These are phyloP conservation scores for Cucumis cinereus DNA, from an alignment of 306 rosid genomes.

Conservation along the genomic window DNA sequence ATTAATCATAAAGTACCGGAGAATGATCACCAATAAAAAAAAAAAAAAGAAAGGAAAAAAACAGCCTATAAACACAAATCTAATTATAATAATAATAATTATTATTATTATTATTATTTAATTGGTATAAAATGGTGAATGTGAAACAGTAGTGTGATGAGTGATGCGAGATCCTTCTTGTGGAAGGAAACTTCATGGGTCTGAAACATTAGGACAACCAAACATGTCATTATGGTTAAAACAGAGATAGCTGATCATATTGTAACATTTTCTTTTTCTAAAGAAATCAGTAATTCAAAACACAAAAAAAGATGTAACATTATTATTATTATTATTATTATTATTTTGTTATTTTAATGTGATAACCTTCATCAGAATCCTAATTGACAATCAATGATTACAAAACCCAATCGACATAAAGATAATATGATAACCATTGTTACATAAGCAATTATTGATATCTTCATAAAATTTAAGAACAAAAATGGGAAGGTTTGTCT, in stretches of 20 bases:
- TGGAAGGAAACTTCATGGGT: not conserved
- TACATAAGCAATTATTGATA: too few species aligned
- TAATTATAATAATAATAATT: too few species aligned
- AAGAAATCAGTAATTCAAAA: not conserved
- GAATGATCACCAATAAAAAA: too few species aligned
- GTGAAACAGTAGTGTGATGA: not conserved
- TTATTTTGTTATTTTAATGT: not conserved
- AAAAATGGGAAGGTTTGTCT: not conserved
- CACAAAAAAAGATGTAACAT: not conserved
- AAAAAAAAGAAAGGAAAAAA: too few species aligned
- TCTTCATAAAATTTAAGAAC: too few species aligned
- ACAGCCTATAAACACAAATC: too few species aligned
- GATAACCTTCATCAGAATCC: not conserved
- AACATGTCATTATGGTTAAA: not conserved
- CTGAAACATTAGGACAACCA: not conserved
- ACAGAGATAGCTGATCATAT: not conserved
- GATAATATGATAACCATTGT: too few species aligned
- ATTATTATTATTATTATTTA: not conserved
- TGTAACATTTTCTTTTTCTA: not conserved
- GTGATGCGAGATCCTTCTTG: not conserved
- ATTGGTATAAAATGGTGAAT: not conserved
- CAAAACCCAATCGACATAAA: not conserved
- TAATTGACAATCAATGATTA: not conserved
- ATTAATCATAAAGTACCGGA: too few species aligned
- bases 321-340: not conserved